phyloP scores from a whole-genome alignment of 2,329 filamentous ascomycete genomes.

The Colletotrichum liriopes region DNA sequence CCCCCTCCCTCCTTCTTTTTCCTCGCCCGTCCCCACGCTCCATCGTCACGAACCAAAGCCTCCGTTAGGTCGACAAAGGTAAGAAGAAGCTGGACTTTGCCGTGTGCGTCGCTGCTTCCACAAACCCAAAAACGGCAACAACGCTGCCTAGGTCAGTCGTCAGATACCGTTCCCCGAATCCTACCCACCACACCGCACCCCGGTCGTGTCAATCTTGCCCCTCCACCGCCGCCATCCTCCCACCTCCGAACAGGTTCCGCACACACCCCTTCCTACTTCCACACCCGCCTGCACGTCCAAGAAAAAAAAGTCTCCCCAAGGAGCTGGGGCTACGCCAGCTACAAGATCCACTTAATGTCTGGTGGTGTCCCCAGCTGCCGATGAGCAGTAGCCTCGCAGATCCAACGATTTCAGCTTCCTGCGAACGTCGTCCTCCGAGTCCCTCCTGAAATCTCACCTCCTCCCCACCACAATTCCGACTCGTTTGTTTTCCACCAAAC shows the following conservation, averaged over 20 bases:
- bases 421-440: slow-evolving; percentile 41
- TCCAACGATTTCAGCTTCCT: slow-evolving; percentile 45
- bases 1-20: slow-evolving; percentile 9
- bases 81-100: slow-evolving; percentile 41
- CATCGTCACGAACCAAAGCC: slow-evolving; percentile 21
- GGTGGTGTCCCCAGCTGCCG: slow-evolving; percentile 45
- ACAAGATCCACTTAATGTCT: slow-evolving; percentile 46
- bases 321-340: slow-evolving; percentile 43
- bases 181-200: slow-evolving; percentile 12
- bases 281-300: slow-evolving; percentile 27
- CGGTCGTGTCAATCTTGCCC: slow-evolving; percentile 36
- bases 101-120: slow-evolving; percentile 28
- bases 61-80: slow-evolving; percentile 29
- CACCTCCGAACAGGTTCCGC: slow-evolving; percentile 18
- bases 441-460: slow-evolving; percentile 44
- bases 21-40: slow-evolving; percentile 7
- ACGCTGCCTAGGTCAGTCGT: slow-evolving; percentile 35
- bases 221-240: slow-evolving; percentile 24
- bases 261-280: slow-evolving; percentile 32
- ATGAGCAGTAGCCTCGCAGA: slow-evolving; percentile 45
- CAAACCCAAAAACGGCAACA: slow-evolving; percentile 13
- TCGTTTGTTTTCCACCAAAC: slow-evolving; percentile 41
- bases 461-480: slow-evolving; percentile 43
- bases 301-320: slow-evolving; percentile 18
- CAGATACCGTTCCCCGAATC: slow-evolving; percentile 21